A percentile compares a stretch with the other conserved stretches of the same genome.
Evolutionary conservation across 2,329 filamentous ascomycete genomes (phyloP).

Genomic region (Bretziella fagacearum): DNA sequence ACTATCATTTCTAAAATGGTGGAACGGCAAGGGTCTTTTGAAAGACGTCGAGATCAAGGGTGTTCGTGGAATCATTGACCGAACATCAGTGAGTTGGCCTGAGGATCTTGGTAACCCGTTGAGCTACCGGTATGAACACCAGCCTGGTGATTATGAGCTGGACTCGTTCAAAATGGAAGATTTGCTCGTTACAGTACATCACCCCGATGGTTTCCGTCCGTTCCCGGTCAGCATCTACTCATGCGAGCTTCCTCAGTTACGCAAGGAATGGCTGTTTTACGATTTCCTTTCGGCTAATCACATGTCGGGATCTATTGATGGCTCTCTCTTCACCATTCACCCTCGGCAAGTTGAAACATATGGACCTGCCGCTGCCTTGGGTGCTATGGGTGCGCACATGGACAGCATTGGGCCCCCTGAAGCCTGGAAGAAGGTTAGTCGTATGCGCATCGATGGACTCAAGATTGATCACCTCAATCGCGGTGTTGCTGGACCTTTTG

Average conservation of each 20-base stretch:
- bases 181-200: constrained; percentile 76
- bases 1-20: constrained; percentile 95
- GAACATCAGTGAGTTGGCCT: constrained; percentile 61
- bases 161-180: constrained; percentile 95
- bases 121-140: constrained; percentile 72
- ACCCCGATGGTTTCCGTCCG: constrained; percentile 79
- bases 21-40: constrained; percentile 85
- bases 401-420: constrained; percentile 43
- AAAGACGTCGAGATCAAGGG: constrained; percentile 89
- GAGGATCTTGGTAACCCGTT: constrained; percentile 56
- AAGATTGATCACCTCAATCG: constrained; percentile 94
- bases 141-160: constrained; percentile 89
- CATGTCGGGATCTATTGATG: constrained; percentile 90
- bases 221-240: constrained; percentile 93
- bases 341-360: constrained; percentile 62
- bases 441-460: constrained; percentile 79
- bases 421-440: constrained; percentile 89
- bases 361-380: constrained; percentile 10
- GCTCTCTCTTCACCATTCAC: constrained; percentile 93
- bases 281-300: constrained; percentile 90
- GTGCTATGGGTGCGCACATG: constrained; percentile 12
- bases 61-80: constrained; percentile 79
- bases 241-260: constrained; percentile 77
- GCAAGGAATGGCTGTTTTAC: constrained; percentile 96
- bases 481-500: constrained; percentile 82